Conservation (phyloP, 495 filamentous ascomycete genomes). For the Neurospora terricola region DNA sequence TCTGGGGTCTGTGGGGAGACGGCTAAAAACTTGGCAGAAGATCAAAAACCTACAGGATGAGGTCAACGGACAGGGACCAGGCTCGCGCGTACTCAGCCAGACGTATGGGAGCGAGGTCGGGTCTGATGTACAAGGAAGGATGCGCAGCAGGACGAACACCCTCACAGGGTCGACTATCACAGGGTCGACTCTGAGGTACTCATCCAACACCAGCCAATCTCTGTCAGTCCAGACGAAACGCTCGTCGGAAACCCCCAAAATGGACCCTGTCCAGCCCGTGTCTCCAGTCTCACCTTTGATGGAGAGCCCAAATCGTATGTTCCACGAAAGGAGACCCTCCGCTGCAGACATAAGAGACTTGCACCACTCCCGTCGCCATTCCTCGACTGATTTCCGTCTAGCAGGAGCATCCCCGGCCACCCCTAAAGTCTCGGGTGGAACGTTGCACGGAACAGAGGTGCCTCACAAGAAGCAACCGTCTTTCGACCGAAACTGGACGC, state of each 20-base stretch:
- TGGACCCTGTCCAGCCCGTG: constrained; percentile 26
- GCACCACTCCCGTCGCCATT: constrained; percentile 79
- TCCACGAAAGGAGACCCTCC: constrained; percentile 48
- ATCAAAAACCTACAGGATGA: constrained; percentile 84
- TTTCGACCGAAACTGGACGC: constrained; percentile 84
- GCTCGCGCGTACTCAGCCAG: constrained; percentile 35
- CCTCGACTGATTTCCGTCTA: constrained; percentile 66
- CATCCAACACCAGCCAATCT: constrained; percentile 25
- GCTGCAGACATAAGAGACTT: constrained; percentile 78
- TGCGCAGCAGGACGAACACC: constrained; percentile 40
- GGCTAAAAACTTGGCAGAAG: constrained; percentile 91
- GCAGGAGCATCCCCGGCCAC: constrained; percentile 23
- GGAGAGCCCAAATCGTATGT: constrained; percentile 46
- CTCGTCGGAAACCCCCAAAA: constrained; percentile 33
- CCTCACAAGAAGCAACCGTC: constrained; percentile 74
- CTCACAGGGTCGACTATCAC: constrained; percentile 83
- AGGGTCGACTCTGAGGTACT: constrained; percentile 63
- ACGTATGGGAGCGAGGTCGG: constrained; percentile 45
- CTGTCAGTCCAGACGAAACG: constrained; percentile 32
- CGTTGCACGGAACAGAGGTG: constrained; percentile 24
- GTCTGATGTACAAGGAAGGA: constrained; percentile 35
- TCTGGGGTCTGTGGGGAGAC: constrained; percentile 77
- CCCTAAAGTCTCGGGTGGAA: constrained; percentile 25
- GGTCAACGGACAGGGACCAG: constrained; percentile 36
- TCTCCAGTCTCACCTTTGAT: constrained; percentile 37